Percentiles rank a stretch among this genome's conserved stretches.
phyloP scores from a whole-genome alignment of 108 stramenopile species.

The Epithemia pelagica region DNA sequence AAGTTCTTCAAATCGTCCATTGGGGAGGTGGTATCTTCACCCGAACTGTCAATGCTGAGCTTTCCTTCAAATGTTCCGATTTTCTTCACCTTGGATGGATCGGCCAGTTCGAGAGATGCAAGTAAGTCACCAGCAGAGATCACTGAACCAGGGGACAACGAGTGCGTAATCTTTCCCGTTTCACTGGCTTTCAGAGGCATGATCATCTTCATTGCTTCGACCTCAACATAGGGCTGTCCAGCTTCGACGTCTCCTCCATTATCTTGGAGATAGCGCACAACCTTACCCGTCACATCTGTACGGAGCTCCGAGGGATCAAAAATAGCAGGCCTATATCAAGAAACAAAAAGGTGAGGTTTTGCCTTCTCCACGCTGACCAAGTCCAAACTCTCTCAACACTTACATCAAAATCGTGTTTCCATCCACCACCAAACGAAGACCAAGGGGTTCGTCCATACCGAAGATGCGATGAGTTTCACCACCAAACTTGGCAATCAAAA shows the following conservation, averaged over 20 bases:
- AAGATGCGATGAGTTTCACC: conserved; percentile 88
- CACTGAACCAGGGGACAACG: conserved; percentile 89
- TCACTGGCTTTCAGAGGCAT: conserved; percentile 94
- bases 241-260: conserved; percentile 82
- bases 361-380: conserved; percentile 1
- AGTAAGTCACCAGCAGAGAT: conserved; percentile 94
- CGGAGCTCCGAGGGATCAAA: conserved; percentile 96
- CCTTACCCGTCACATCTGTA: conserved; percentile 96
- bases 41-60: conserved; percentile 52
- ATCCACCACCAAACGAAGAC: conserved; percentile 83
- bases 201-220: conserved; percentile 96
- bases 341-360: neutral
- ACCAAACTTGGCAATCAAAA: conserved; percentile 86
- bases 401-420: conserved; percentile 81
- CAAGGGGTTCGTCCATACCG: conserved; percentile 95
- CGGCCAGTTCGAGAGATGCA: conserved; percentile 90
- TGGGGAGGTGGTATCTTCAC: conserved; percentile 29
- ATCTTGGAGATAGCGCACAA: conserved; percentile 96
- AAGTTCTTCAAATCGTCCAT: conserved; percentile 48
- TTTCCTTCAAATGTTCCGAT: conserved; percentile 75
- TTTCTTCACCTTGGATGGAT: conserved; percentile 93
- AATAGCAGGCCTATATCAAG: conserved; percentile 72
- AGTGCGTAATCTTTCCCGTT: conserved; percentile 89
- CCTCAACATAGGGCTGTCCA: conserved; percentile 92
- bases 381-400: conserved; percentile 13